Evolutionary conservation across 495 filamentous ascomycete genomes (phyloP), one percentile per base, ranked within the genome.

Genomic region (Lophium mytilinum): DNA sequence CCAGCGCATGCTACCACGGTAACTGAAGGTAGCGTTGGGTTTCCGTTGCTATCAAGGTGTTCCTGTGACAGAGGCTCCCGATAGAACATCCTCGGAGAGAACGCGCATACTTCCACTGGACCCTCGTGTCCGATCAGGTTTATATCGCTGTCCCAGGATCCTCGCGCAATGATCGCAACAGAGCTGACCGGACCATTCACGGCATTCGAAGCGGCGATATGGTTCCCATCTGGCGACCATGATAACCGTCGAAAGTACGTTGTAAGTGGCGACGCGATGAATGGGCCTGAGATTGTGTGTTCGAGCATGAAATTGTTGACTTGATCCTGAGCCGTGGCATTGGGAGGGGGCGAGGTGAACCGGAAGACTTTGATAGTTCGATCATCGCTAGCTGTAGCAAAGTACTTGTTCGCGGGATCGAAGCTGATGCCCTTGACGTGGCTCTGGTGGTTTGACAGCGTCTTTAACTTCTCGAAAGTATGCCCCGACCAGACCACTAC

Each of bases 391-490:
- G 93, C 90, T 1, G 93, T 99, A 30, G 93, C 93, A 72, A 99
- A 99, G 75, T 95, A 97, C 67, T 97, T 97, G 73, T 96, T 97
- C 17, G 94, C 94, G 1, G 93, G 93, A 66, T 99, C 93, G 67
- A 99, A 99, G 1, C 90, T 95, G 65, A 99, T 88, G 21, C 93
- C 93, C 70, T 99, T 99, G 68, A 99, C 94, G 66, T 96, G 93
- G 66, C 90, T 96, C 67, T 94, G 88, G 65, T 99, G 93, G 40
- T 88, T 81, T 8, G 87, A 82, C 10, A 99, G 75, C 3, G 86
- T 89, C 76, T 96, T 97, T 51, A 99, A 78, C 74, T 95, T 96
- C 72, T 99, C 93, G 63, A 99, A 99, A 15, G 92, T 96, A 70
- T 90, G 84, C 14, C 93, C 93, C 1, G 90, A 96, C 93, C 93